phyloP scores from a whole-genome alignment of 2,329 filamentous ascomycete species.

The Alternaria dauci region DNA sequence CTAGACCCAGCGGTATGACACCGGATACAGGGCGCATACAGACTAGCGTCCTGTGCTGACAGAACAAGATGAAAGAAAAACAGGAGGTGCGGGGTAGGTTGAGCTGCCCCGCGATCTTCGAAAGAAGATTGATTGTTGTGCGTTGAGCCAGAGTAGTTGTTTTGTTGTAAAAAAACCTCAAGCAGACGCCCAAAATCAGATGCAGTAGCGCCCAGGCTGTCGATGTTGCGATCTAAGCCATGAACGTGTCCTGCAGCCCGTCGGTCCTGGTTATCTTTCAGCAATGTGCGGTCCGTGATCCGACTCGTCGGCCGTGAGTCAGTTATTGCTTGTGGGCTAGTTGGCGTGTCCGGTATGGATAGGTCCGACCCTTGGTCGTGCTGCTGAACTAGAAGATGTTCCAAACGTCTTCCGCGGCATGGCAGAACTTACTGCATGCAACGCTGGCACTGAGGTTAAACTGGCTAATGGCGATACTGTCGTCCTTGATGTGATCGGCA shows the following conservation, averaged over 20 bases:
- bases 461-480: constrained; percentile 98
- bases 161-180: constrained; percentile 85
- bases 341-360: constrained; percentile 39
- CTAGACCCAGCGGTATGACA: constrained; percentile 16
- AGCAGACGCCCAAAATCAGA: constrained; percentile 68
- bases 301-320: constrained; percentile 25
- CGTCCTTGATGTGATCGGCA: constrained; percentile 91
- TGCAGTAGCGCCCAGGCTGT: constrained; percentile 58
- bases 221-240: constrained; percentile 76
- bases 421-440: constrained; percentile 99
- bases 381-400: constrained; percentile 74
- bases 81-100: constrained; percentile 64
- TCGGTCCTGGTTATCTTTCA: constrained; percentile 37
- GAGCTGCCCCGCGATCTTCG: constrained; percentile 64
- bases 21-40: constrained; percentile 25
- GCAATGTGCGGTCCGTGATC: constrained; percentile 26
- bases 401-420: constrained; percentile 97
- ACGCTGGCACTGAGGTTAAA: constrained; percentile 97
- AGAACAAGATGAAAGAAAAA: constrained; percentile 35
- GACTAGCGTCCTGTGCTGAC: constrained; percentile 20
- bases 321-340: constrained; percentile 34
- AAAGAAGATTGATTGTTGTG: constrained; percentile 66
- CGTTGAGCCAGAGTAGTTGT: constrained; percentile 77
- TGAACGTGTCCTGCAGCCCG: constrained; percentile 45
- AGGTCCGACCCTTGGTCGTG: constrained; percentile 22